Conservation (phyloP, 805 yeast species). For the Ogataea paradorogensis region DNA sequence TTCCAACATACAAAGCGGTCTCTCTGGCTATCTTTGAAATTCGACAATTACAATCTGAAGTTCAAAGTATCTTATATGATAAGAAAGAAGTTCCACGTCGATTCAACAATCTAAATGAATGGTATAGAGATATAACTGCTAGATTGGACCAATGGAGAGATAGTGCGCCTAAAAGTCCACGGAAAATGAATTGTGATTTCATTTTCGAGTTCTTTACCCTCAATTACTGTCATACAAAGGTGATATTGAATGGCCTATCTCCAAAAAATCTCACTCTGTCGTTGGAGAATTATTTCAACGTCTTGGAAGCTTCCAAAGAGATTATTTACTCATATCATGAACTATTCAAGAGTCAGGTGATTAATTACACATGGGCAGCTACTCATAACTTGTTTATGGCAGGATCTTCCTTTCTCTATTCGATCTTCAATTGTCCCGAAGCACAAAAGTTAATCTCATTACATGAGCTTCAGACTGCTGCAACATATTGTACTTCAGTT, state of each 20-base stretch:
- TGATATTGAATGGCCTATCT: constrained; percentile 72
- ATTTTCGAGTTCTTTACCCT: constrained; percentile 65
- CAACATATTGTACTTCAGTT: constrained; percentile 52
- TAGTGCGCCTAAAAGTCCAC: constrained; percentile 51
- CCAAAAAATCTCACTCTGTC: constrained; percentile 62
- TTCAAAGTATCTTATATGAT: constrained; percentile 70
- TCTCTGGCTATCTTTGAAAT: constrained; percentile 66
- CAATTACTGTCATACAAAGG: constrained; percentile 72
- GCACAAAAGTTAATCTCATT: constrained; percentile 45
- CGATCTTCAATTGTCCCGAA: constrained; percentile 66
- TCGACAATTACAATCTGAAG: constrained; percentile 73
- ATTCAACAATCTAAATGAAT: constrained; percentile 49
- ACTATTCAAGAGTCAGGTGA: constrained; percentile 51
- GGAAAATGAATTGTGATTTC: constrained; percentile 71
- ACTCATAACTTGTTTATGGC: constrained; percentile 88
- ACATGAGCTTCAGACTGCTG: constrained; percentile 48
- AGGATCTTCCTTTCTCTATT: constrained; percentile 77
- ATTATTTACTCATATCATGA: constrained; percentile 62
- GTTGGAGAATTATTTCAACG: constrained; percentile 49
- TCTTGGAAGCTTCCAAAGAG: constrained; percentile 63
- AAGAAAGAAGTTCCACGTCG: constrained; percentile 67
- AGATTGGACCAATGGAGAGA: constrained; percentile 63
- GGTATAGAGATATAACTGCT: constrained; percentile 56
- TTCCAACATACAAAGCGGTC: constrained; percentile 60
- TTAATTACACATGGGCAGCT: constrained; percentile 91